phyloP scores from a whole-genome alignment of 23 red algal genomes.

The Cyanidium caldarium region DNA sequence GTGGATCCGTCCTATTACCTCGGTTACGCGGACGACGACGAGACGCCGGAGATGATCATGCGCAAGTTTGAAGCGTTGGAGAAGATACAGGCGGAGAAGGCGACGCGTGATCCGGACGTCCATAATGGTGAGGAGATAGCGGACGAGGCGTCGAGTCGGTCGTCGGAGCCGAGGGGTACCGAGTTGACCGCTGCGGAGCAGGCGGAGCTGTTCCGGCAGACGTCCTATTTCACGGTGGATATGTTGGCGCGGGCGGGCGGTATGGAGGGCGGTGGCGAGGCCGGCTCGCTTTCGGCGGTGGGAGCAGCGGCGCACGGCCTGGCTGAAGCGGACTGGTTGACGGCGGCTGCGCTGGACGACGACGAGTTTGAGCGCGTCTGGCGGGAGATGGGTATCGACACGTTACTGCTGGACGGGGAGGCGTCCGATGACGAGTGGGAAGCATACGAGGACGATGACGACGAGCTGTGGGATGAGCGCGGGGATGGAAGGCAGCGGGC shows the following conservation, averaged over 20 bases:
- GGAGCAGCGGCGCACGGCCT: neutral
- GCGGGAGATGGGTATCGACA: neutral
- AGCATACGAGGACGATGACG: neutral
- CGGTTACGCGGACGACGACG: constrained; percentile 18
- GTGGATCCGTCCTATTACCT: constrained; percentile 13
- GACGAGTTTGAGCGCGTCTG: neutral
- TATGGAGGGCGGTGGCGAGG: neutral
- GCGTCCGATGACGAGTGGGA: neutral
- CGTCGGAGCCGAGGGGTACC: neutral
- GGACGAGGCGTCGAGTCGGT: neutral
- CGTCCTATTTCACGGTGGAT: constrained; percentile 15
- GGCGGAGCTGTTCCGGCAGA: constrained; percentile 24
- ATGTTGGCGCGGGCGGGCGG: constrained; percentile 5
- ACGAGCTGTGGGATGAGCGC: constrained; percentile 3
- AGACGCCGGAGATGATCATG: constrained; percentile 30
- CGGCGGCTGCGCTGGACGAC: neutral
- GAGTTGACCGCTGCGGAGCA: constrained; percentile 15
- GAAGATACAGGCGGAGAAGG: constrained; percentile 3
- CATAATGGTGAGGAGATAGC: neutral
- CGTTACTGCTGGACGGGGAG: neutral
- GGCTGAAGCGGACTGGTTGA: neutral
- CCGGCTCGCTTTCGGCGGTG: neutral
- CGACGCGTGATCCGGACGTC: neutral
- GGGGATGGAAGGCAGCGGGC: no score
- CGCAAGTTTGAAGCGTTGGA: constrained; percentile 23